Base-by-base conservation (phyloP, 129 eudicot species). In the Artemisia argyi region DNA sequence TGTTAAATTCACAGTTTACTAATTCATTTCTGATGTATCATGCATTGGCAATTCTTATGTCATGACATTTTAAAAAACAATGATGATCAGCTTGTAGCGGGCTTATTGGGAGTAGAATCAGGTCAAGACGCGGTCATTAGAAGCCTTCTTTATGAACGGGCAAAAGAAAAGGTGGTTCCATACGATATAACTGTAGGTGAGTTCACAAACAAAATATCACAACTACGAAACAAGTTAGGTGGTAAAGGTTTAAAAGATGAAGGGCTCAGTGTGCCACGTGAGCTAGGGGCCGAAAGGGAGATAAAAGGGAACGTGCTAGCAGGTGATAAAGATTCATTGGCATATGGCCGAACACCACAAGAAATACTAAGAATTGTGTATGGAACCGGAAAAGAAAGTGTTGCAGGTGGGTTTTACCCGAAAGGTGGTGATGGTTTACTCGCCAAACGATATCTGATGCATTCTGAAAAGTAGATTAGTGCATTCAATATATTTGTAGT, bases 171-270 rank as follows among this genome's bases (percentile, higher is more conserved):
- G 7, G 81, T 78, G 16, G 70, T 42, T 13, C 81, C 81, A 5
- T 78, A 71, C 11, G 20, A 46, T 7, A 62, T 44, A 13, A 70
- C 66, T 0, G 91, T 92, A 53, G 86, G 70, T 0, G 89, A 88
- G 11, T 89, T 92, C 69, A 92, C 96, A 0, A 12, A 85, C 66
- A 73, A 66, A 18, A 89, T 92, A 11, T 92, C 96, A 9, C 28
- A 63, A 46, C 81, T 92, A 7, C 70, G 97, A 58, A 83, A 92
- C 52, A 81, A 79, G 73, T 81, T 92, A 3, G 98, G 96, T 10
- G 46, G 72, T 0, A 49, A 50, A 0, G 91, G 96, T 1, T 0
- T 74, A 7, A 89, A 53, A 20, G 98, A 92, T 10, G 96, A 92
- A 83, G 98, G 98, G 17, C 79, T 92, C 3, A 44, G 49, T 15